Evolutionary conservation across 1,284 basidiomycete genomes (phyloP).

Genomic region (Grifola frondosa): DNA sequence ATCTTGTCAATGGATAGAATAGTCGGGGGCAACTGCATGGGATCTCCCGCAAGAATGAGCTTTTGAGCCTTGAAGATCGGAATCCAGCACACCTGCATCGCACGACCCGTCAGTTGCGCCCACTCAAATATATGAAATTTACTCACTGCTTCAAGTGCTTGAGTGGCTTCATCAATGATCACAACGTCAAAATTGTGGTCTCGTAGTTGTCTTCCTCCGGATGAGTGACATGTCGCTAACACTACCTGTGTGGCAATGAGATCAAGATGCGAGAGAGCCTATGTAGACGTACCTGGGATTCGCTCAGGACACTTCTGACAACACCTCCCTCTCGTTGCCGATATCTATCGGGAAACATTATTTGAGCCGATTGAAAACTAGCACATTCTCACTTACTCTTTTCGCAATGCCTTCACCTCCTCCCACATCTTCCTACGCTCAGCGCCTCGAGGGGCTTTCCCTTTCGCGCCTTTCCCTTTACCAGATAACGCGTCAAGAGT

Average conservation of each 20-base stretch:
- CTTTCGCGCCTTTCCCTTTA: conserved; percentile 77
- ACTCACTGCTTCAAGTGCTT: conserved; percentile 88
- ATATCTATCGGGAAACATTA: conserved; percentile 51
- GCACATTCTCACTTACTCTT: conserved; percentile 62
- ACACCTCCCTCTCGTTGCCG: conserved; percentile 85
- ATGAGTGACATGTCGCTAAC: conserved; percentile 89
- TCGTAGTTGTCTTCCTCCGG: conserved; percentile 78
- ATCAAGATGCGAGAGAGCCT: conserved; percentile 1
- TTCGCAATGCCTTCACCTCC: conserved; percentile 85
- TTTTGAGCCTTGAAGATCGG: conserved; percentile 90
- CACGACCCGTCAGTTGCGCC: neutral
- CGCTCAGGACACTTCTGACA: conserved; percentile 73
- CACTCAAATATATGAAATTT: too few species aligned
- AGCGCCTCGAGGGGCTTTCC: conserved; percentile 65
- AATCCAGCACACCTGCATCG: conserved; percentile 86
- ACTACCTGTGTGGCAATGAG: conserved; percentile 59
- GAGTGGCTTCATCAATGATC: conserved; percentile 95
- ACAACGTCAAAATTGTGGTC: conserved; percentile 85
- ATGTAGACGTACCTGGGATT: conserved; percentile 58
- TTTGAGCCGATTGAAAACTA: neutral
- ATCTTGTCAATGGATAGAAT: conserved; percentile 65
- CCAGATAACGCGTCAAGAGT: conserved; percentile 68
- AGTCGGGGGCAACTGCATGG: conserved; percentile 91
- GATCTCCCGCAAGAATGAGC: conserved; percentile 87
- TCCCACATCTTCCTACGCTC: conserved; percentile 91